Evolutionary conservation across 2,329 filamentous ascomycete genomes (phyloP), one percentile per base, ranked within the genome.

Genomic region (Penicillium sp.): DNA sequence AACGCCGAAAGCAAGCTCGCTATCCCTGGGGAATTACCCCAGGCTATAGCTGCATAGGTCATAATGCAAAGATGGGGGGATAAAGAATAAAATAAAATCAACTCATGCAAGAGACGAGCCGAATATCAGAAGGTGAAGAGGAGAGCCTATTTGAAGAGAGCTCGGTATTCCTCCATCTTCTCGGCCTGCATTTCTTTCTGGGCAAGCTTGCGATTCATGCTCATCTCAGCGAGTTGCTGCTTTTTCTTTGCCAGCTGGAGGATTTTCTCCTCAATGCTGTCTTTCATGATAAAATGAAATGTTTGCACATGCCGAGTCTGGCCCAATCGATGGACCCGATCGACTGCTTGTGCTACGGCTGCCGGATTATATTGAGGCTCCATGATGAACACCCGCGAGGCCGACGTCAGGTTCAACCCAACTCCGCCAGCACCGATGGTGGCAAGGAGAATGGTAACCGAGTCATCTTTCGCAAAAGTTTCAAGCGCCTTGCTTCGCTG

Each of bases 341-440:
- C 92, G 6, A 96, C 76, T 2, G 92, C 92, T 66, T 98, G 92
- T 4, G 88, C 85, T 63, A 98, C 90, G 0, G 89, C 87, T 0
- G 88, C 89, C 0, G 92, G 92, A 56, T 98, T 98, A 69, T 90
- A 98, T 59, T 95, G 89, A 4, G 92, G 92, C 61, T 98, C 92
- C 90, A 98, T 96, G 54, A 96, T 84, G 61, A 92, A 96, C 10
- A 93, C 90, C 38, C 78, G 84, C 59, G 81, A 92, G 20, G 83
- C 90, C 0, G 85, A 74, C 0, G 89, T 95, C 37, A 96, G 70
- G 58, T 96, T 96, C 26, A 96, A 79, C 10, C 90, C 90, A 11
- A 95, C 76, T 12, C 92, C 90, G 47, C 90, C 92, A 0, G 90
- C 90, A 57, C 82, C 87, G 64, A 95, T 93, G 7, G 87, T 95